Conservation (phyloP, 2,329 filamentous ascomycete species). For the Aphanocladium album region DNA sequence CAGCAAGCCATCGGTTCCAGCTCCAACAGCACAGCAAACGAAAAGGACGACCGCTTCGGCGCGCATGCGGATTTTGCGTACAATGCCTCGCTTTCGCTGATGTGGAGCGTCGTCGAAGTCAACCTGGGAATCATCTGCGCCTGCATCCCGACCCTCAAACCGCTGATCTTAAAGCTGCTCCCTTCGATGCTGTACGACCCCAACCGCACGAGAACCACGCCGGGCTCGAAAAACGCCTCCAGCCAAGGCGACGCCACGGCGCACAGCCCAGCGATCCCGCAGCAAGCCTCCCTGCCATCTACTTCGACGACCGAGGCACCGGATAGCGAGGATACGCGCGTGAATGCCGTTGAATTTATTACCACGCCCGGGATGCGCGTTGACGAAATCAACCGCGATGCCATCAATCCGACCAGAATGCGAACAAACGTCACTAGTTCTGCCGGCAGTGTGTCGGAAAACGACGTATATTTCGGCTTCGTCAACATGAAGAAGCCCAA, state of each 20-base stretch:
- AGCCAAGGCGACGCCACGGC: not conserved
- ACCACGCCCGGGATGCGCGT: constrained; percentile 35
- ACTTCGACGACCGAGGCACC: constrained; percentile 13
- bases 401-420: constrained; percentile 13
- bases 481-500: constrained; percentile 66
- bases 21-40: constrained; percentile 31
- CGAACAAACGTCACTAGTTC: constrained; percentile 29
- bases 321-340: constrained; percentile 22
- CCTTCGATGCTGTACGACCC: constrained; percentile 52
- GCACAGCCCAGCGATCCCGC: constrained; percentile 1
- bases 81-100: constrained; percentile 79
- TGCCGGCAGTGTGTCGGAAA: constrained; percentile 34
- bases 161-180: constrained; percentile 65
- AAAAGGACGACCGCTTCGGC: constrained; percentile 40
- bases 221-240: constrained; percentile 21
- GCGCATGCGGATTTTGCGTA: constrained; percentile 53
- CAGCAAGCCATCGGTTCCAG: constrained; percentile 60
- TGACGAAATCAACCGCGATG: constrained; percentile 2
- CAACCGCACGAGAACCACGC: constrained; percentile 33
- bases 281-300: not conserved
- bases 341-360: constrained; percentile 41
- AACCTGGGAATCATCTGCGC: constrained; percentile 86
- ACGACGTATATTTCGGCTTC: constrained; percentile 66
- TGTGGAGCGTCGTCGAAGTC: constrained; percentile 93
- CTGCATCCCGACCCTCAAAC: constrained; percentile 89